Evolutionary conservation across 768 basidiomycete species (phyloP).

Genomic region (Suillus americanus): DNA sequence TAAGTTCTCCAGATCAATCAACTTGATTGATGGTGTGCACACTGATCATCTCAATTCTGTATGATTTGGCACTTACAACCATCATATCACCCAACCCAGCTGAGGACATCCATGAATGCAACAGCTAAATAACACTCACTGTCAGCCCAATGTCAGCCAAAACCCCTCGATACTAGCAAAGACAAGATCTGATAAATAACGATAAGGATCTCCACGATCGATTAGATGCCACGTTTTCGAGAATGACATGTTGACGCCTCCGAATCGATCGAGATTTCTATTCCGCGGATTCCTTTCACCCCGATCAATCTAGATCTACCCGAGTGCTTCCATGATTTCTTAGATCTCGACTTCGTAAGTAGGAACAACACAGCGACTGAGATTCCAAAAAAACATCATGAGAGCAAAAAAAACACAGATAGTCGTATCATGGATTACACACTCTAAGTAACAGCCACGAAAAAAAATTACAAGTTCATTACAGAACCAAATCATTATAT

Average conservation of each 20-base stretch:
- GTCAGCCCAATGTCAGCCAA: no score
- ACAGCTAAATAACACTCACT: no score
- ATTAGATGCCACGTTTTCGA: slow-evolving; percentile 5
- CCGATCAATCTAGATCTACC: background rate
- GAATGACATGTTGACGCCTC: background rate
- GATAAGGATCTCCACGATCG: background rate
- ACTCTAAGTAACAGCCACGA: background rate
- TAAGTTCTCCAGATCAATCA: background rate
- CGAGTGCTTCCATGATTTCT: background rate
- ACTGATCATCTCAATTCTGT: no score
- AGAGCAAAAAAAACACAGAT: background rate
- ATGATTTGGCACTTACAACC: no score
- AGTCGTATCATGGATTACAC: background rate
- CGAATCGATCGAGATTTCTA: slow-evolving; percentile 1
- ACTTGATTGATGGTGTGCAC: no score
- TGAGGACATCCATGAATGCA: no score
- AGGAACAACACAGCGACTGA: background rate
- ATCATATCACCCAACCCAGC: no score
- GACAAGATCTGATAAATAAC: slow-evolving; percentile 7
- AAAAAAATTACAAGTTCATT: slow-evolving; percentile 6
- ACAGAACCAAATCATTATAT: slow-evolving; percentile 4
- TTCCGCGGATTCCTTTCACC: background rate
- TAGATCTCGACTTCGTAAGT: background rate
- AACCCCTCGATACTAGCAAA: background rate
- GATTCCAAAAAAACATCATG: background rate